phyloP scores from a whole-genome alignment of 345 rosid genomes.

The Citrus unshiu region DNA sequence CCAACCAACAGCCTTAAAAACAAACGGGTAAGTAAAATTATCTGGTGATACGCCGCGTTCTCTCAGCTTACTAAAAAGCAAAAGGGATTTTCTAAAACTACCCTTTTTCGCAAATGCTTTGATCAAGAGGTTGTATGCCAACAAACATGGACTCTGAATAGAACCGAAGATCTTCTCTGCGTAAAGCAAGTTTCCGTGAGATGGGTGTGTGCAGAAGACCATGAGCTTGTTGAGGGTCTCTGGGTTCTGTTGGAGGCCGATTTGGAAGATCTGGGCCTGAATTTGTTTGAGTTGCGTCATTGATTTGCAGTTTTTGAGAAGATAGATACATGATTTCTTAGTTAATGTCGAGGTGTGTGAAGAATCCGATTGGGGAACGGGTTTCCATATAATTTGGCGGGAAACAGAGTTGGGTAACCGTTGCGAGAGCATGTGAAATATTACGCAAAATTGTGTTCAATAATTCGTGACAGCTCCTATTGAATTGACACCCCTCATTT shows the following conservation, averaged over 20 bases:
- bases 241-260: constrained; percentile 6
- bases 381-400: not conserved
- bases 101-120: constrained; percentile 5
- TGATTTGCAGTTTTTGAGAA: constrained; percentile 7
- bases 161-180: not conserved
- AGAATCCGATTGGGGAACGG: not conserved
- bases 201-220: constrained; percentile 4
- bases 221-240: constrained; percentile 3
- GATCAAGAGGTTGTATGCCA: not conserved
- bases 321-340: constrained; percentile 4
- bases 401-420: not conserved
- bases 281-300: constrained; percentile 7
- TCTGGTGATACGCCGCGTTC: not conserved
- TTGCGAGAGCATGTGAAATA: not conserved
- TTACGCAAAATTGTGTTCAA: not conserved
- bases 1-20: not conserved
- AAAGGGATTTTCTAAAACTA: not conserved
- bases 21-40: constrained; percentile 8
- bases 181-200: not conserved
- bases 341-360: not conserved
- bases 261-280: constrained; percentile 5
- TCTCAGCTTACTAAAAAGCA: not conserved
- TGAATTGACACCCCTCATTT: too few species aligned
- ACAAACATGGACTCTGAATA: not conserved
- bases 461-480: not conserved